These are phyloP conservation scores for Pseudonitzschia delicatissima DNA, from an alignment of 108 stramenopile species.

Conservation along the genomic window DNA sequence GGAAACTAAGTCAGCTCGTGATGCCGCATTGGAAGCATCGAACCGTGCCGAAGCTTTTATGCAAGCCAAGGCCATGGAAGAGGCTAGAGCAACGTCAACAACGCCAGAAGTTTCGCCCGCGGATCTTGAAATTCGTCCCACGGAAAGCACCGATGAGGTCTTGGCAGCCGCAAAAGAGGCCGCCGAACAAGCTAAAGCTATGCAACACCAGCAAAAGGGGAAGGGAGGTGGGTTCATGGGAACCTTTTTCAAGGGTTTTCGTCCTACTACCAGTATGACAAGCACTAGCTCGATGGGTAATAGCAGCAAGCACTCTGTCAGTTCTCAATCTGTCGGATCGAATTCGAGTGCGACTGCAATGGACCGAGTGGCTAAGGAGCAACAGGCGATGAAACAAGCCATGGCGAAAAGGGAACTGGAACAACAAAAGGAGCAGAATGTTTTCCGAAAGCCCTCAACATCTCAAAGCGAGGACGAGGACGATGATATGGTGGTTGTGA, in stretches of 20 bases:
- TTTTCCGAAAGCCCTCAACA: not conserved
- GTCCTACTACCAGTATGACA: not conserved
- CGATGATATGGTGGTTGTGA: conserved; percentile 18
- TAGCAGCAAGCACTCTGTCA: conserved; percentile 6
- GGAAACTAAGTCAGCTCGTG: conserved; percentile 22
- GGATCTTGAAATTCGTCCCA: not conserved
- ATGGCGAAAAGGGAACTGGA: conserved; percentile 29
- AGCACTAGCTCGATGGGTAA: not conserved
- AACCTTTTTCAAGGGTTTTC: conserved; percentile 41
- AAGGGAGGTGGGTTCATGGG: conserved; percentile 35
- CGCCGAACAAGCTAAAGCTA: conserved; percentile 32
- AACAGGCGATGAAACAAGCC: conserved; percentile 36
- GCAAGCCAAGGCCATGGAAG: conserved; percentile 24
- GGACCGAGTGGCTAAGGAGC: conserved; percentile 28
- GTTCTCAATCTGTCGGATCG: not conserved
- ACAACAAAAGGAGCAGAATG: conserved; percentile 1
- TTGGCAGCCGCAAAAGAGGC: conserved; percentile 31
- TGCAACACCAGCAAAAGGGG: conserved; percentile 16
- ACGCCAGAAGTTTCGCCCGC: conserved; percentile 6
- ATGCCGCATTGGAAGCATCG: conserved; percentile 34
- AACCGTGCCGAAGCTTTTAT: conserved; percentile 50
- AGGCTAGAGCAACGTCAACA: conserved; percentile 1
- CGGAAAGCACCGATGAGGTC: conserved; percentile 20
- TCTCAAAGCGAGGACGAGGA: conserved; percentile 4
- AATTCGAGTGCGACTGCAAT: conserved; percentile 11